Evolutionary conservation across 495 filamentous ascomycete species (phyloP).

Genomic region (Neurospora terricola): DNA sequence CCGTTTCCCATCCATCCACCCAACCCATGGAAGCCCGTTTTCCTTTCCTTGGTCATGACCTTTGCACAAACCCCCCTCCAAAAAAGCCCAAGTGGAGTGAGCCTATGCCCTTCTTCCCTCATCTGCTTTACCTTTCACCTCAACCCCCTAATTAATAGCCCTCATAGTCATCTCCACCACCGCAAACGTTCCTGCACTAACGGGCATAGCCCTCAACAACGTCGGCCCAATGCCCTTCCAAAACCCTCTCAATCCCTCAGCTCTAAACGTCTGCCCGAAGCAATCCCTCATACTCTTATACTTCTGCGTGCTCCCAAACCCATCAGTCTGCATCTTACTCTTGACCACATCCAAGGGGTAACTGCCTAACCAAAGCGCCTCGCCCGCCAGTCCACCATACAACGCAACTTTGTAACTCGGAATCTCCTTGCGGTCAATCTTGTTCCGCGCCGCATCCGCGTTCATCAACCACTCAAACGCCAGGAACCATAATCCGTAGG

Average conservation of each 20-base stretch:
- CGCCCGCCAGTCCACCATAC: conserved; percentile 89
- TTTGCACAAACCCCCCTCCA: neutral
- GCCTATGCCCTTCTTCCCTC: neutral
- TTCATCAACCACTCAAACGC: conserved; percentile 97
- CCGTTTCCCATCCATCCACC: neutral
- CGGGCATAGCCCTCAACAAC: conserved; percentile 90
- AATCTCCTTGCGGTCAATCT: conserved; percentile 63
- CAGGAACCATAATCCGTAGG: conserved; percentile 92
- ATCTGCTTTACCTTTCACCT: neutral
- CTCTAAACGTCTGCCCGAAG: conserved; percentile 70
- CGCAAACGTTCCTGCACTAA: conserved; percentile 92
- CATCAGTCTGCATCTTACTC: conserved; percentile 99
- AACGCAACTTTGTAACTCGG: conserved; percentile 70
- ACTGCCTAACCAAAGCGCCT: conserved; percentile 82
- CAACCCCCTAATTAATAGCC: conserved; percentile 33
- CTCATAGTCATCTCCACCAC: conserved; percentile 62
- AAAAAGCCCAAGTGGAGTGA: neutral
- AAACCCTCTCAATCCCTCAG: conserved; percentile 75
- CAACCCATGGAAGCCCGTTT: neutral
- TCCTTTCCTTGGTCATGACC: neutral
- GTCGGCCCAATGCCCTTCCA: conserved; percentile 97
- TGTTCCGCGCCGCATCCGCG: conserved; percentile 65
- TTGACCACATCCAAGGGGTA: conserved; percentile 97
- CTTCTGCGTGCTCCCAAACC: conserved; percentile 53
- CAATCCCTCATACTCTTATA: conserved; percentile 83